Evolutionary conservation across 2,329 filamentous ascomycete species (phyloP), one percentile per base, ranked within the genome.

Genomic region (Fusarium irregulare): DNA sequence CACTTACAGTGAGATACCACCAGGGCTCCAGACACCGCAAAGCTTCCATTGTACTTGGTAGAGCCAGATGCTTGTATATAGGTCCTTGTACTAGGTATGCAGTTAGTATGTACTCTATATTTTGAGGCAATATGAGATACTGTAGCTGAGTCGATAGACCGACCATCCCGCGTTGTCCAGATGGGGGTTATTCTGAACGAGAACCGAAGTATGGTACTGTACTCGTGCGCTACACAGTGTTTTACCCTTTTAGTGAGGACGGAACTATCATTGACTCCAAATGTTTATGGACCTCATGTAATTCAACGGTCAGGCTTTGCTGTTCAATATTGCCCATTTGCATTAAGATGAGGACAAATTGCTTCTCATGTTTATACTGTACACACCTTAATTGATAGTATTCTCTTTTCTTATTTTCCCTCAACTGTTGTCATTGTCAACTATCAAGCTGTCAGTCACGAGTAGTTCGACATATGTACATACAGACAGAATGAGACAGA

Each of bases 401-500:
- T 37, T 37, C 16, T 37, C 16, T 37, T 37, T 37, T 37, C 32
- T 37, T 37, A 5, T 37, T 37, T 11, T 23, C 32, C 16, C 16
- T 37, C 32, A 10, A 37, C 9, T 37, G 48, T 66, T 58, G 34
- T 44, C 58, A 56, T 56, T 62, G 34, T 48, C 34, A 65, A 44
- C 54, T 59, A 66, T 74, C 51, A 71, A 37, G 50, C 58, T 58
- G 56, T 73, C 70, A 71, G 72, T 59, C 64, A 75, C 53, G 56
- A 53, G 48, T 30, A 45, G 55, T 56, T 56, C 10, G 14, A 54
- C 44, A 56, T 34, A 64, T 40, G 41, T 37, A 37, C 32, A 37
- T 34, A 18, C 32, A 34, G 10, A 27, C 25, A 27, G 32, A 10
- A 37, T 11, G 3, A 37, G 34, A 37, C 34, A 59, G 49, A 45